Evolutionary conservation across 1,284 basidiomycete species (phyloP), one percentile per base, ranked within the genome.

Genomic region (Chiua sp.): DNA sequence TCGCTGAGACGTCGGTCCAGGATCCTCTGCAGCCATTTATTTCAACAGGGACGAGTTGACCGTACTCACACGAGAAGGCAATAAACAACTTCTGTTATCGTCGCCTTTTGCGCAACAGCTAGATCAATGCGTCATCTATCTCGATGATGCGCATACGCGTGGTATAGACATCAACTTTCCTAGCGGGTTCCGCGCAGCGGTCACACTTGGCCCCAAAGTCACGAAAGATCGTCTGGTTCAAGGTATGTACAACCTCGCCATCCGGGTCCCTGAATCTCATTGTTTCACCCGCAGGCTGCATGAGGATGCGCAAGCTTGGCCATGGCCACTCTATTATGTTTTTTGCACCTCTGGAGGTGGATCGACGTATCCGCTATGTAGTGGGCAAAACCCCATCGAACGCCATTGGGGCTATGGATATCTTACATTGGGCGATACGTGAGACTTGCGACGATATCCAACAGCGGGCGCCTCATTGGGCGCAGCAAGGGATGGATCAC

Each of bases 141-240:
- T 87, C 0, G 85, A 86, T 48, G 85, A 87, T 63, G 81, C 80
- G 1, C 84, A 86, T 60, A 86, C 86, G 0, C 71, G 85, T 32
- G 85, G 85, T 10, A 86, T 83, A 0, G 84, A 86, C 64, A 70
- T 86, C 20, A 84, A 79, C 47, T 70, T 86, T 37, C 84, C 85
- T 0, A 50, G 22, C 3, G 60, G 74, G 23, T 76, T 73, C 51
- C 75, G 80, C 7, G 85, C 85, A 22, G 79, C 77, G 1, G 83
- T 86, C 7, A 86, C 83, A 0, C 66, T 86, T 2, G 85, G 84
- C 0, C 80, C 80, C 0, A 83, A 80, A 48, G 71, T 86, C 3
- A 83, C 81, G 0, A 86, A 87, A 53, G 85, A 87, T 65, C 74
- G 80, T 49, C 65, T 87, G 16, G 71, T 79, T 6, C 84, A 86